Percentiles rank a stretch among this genome's conserved stretches.
These are phyloP conservation scores for Lipomyces japonicus DNA, from an alignment of 805 yeast species.

Conservation along the genomic window DNA sequence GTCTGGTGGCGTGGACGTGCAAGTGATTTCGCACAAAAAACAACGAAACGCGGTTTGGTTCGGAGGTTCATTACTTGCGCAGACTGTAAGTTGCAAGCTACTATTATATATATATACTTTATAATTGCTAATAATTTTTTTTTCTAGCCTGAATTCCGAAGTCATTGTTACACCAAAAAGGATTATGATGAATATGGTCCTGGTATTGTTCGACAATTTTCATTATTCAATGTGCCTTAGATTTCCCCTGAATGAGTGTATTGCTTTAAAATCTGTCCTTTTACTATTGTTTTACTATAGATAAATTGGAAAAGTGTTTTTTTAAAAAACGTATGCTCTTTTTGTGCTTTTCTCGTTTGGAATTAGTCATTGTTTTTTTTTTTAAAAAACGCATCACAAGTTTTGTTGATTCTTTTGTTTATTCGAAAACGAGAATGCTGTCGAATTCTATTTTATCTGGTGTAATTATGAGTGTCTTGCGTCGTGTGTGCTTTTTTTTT, in stretches of 20 bases:
- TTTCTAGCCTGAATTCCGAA: slow-evolving; percentile 68
- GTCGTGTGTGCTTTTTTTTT: no score
- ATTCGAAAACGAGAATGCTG: no score
- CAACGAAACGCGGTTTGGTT: slow-evolving; percentile 99
- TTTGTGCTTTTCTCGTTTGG: no score
- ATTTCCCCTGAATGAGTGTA: slow-evolving; percentile 4
- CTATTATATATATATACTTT: background rate
- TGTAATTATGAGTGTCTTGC: no score
- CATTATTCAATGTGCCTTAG: slow-evolving; percentile 85
- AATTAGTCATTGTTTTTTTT: no score
- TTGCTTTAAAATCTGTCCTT: no score
- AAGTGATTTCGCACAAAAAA: slow-evolving; percentile 93
- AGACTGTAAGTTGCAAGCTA: slow-evolving; percentile 49
- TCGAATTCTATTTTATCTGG: no score
- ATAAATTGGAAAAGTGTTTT: no score
- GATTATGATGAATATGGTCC: slow-evolving; percentile 99
- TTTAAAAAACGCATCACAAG: no score
- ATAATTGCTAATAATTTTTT: slow-evolving; percentile 5
- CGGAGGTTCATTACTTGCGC: slow-evolving; percentile 95
- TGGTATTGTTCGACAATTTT: slow-evolving; percentile 93
- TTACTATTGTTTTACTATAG: no score
- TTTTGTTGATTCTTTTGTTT: no score
- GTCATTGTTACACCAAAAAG: slow-evolving; percentile 93
- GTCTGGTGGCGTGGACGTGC: slow-evolving; percentile 93
- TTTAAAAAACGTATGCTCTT: no score